Evolutionary conservation across 768 basidiomycete genomes (phyloP).

Genomic region (Kwoniella dendrophila): DNA sequence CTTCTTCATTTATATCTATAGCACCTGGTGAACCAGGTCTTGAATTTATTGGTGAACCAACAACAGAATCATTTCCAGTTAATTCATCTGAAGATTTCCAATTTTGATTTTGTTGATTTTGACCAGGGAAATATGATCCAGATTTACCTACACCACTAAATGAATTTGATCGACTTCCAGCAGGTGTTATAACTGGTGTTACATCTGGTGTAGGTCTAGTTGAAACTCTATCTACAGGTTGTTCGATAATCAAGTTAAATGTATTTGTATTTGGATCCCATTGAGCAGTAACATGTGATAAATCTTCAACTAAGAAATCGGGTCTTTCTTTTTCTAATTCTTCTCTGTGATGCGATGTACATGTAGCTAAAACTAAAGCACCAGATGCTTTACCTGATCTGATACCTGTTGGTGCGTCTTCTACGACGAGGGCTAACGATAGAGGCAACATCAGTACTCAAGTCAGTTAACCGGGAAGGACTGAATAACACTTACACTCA

Average conservation of each 20-base stretch:
- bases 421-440: conserved; percentile 70
- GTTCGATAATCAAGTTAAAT: conserved; percentile 52
- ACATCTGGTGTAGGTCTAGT: conserved; percentile 51
- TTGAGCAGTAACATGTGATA: conserved; percentile 52
- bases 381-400: conserved; percentile 77
- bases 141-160: conserved; percentile 39
- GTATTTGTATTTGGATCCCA: conserved; percentile 50
- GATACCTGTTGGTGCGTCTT: conserved; percentile 81
- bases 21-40: conserved; percentile 36
- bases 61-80: conserved; percentile 54
- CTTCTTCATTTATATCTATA: not conserved
- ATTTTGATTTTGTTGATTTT: conserved; percentile 8
- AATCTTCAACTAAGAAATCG: conserved; percentile 56
- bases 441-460: not conserved
- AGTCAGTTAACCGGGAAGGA: too few relatives aligned
- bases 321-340: conserved; percentile 60
- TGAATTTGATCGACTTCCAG: conserved; percentile 47
- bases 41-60: conserved; percentile 45
- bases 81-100: conserved; percentile 51
- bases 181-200: conserved; percentile 55
- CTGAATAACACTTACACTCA: conserved; percentile 60
- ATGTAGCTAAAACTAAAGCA: conserved; percentile 75
- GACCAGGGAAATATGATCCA: conserved; percentile 10
- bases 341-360: conserved; percentile 64
- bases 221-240: conserved; percentile 50